Conservation (phyloP, 768 basidiomycete genomes). For the Kwoniella dejecticola region DNA sequence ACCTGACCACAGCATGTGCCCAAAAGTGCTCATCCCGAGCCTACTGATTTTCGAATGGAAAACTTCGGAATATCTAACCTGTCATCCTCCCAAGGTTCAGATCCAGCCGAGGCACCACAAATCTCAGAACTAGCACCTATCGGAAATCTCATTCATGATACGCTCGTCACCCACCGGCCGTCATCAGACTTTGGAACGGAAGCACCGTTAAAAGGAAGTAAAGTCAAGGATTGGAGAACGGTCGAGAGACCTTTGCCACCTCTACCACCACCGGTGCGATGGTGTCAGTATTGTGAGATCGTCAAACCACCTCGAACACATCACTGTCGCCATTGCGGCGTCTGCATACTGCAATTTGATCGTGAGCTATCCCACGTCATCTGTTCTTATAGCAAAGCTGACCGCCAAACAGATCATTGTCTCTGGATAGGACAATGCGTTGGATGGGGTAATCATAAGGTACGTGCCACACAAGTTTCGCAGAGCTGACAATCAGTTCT, state of each 20-base stretch:
- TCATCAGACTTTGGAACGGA: constrained; percentile 15
- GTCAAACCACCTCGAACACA: constrained; percentile 52
- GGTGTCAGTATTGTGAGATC: constrained; percentile 51
- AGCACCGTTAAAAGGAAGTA: constrained; percentile 10
- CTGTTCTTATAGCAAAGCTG: too few relatives aligned
- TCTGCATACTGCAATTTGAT: constrained; percentile 52
- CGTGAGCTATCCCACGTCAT: constrained; percentile 44
- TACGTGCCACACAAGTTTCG: constrained; percentile 48
- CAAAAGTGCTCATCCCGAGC: neutral
- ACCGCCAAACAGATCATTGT: constrained; percentile 41
- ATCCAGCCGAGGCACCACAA: constrained; percentile 14
- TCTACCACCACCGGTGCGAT: constrained; percentile 28
- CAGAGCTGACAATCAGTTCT: constrained; percentile 63
- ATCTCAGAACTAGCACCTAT: constrained; percentile 42
- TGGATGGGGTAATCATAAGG: constrained; percentile 88
- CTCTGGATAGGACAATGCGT: constrained; percentile 92
- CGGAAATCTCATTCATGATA: constrained; percentile 19
- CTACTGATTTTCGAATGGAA: neutral
- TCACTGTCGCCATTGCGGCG: constrained; percentile 55
- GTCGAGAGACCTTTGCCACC: constrained; percentile 31
- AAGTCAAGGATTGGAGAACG: constrained; percentile 28
- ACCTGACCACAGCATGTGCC: constrained; percentile 12
- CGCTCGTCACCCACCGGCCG: constrained; percentile 4
- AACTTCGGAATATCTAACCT: neutral
- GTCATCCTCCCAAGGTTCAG: too few relatives aligned